phyloP scores from a whole-genome alignment of 2,329 filamentous ascomycete species.

The Ustulina deusta region DNA sequence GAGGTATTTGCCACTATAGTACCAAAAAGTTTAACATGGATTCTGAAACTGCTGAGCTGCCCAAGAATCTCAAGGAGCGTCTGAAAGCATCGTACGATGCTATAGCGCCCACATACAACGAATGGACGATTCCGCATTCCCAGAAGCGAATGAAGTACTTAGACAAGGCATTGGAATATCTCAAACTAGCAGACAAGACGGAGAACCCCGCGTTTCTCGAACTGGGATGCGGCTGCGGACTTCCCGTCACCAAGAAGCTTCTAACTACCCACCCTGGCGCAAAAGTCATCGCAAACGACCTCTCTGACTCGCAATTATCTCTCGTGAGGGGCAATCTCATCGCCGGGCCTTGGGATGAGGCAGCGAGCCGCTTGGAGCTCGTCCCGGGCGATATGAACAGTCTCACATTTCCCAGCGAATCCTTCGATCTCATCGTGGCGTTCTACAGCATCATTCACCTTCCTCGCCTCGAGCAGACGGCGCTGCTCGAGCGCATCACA shows the following conservation, averaged over 20 bases:
- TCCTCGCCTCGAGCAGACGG: slow-evolving; percentile 62
- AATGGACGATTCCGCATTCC: slow-evolving; percentile 54
- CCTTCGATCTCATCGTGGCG: slow-evolving; percentile 62
- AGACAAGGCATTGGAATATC: slow-evolving; percentile 48
- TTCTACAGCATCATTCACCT: slow-evolving; percentile 69
- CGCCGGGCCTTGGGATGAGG: slow-evolving; percentile 7
- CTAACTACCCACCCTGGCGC: slow-evolving; percentile 44
- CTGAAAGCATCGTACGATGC: slow-evolving; percentile 56
- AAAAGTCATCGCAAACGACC: slow-evolving; percentile 56
- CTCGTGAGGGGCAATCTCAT: slow-evolving; percentile 49
- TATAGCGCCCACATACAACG: slow-evolving; percentile 56
- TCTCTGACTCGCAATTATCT: slow-evolving; percentile 56
- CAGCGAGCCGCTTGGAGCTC: slow-evolving; percentile 44
- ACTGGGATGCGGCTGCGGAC: slow-evolving; percentile 58
- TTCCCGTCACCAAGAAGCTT: slow-evolving; percentile 53
- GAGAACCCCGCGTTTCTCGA: slow-evolving; percentile 51
- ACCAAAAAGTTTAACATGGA: slow-evolving; percentile 5
- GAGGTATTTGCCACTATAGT: not conserved
- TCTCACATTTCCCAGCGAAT: slow-evolving; percentile 49
- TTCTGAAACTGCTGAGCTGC: not conserved
- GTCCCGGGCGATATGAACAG: slow-evolving; percentile 56
- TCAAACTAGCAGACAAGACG: slow-evolving; percentile 31
- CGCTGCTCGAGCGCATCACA: slow-evolving; percentile 58
- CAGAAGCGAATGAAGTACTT: slow-evolving; percentile 53
- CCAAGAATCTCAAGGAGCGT: slow-evolving; percentile 54